phyloP scores from a whole-genome alignment of 148 eudicot genomes.

The Vaccinium darrowii region DNA sequence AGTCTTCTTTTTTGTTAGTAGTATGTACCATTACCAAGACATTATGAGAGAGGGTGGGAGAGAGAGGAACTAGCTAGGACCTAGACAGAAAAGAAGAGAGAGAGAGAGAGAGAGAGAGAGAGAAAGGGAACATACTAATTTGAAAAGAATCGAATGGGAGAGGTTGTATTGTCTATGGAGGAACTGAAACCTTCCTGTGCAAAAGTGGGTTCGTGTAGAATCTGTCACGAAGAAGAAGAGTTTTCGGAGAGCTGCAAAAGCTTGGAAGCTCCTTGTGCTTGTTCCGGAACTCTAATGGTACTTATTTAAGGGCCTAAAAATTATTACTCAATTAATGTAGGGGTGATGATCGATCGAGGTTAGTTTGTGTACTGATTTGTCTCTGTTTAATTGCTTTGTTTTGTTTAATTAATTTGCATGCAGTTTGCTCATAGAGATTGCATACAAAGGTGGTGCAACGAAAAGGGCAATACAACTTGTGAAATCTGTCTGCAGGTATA shows the following conservation, averaged over 20 bases:
- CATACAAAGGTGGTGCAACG: constrained; percentile 96
- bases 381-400: not conserved
- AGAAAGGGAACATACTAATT: not conserved
- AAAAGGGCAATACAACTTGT: constrained; percentile 85
- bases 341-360: too few relatives aligned
- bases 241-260: constrained; percentile 47
- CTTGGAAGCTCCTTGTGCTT: constrained; percentile 86
- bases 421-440: constrained; percentile 99
- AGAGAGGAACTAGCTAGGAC: not conserved
- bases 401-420: constrained; percentile 1
- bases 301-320: too few relatives aligned
- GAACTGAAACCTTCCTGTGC: constrained; percentile 24
- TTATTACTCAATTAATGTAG: too few relatives aligned
- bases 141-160: constrained; percentile 34
- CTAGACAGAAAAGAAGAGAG: not conserved
- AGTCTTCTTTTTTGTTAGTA: not conserved
- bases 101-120: not conserved
- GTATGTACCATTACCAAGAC: too few relatives aligned
- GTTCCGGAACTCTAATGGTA: constrained; percentile 91
- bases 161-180: constrained; percentile 39
- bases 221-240: constrained; percentile 65
- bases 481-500: constrained; percentile 94
- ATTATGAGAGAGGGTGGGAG: not conserved
- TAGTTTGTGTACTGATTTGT: not conserved
- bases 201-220: constrained; percentile 50